phyloP scores from a whole-genome alignment of 306 rosid species.

The Sicyos edulis region DNA sequence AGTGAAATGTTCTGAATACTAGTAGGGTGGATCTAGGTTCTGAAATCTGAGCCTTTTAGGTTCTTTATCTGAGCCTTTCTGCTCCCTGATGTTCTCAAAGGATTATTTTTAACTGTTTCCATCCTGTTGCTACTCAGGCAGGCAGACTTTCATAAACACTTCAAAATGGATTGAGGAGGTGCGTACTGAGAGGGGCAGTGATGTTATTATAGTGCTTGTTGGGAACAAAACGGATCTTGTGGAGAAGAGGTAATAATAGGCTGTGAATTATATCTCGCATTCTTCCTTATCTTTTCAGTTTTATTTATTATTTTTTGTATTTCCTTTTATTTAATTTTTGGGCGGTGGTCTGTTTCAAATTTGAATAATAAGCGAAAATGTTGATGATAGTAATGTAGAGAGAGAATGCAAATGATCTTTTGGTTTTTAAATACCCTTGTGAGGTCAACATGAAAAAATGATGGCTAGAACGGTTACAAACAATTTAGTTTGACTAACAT shows the following conservation, averaged over 20 bases:
- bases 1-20: not conserved
- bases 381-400: too few species aligned
- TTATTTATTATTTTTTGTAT: too few species aligned
- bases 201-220: slow-evolving; percentile 80
- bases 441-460: too few species aligned
- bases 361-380: not conserved
- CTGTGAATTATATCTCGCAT: not conserved
- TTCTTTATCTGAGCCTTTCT: not conserved
- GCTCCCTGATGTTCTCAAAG: not conserved
- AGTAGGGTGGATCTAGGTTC: not conserved
- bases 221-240: slow-evolving; percentile 92
- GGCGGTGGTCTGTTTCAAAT: not conserved
- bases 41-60: not conserved
- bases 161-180: slow-evolving; percentile 89
- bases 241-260: slow-evolving; percentile 64
- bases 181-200: slow-evolving; percentile 78
- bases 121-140: slow-evolving; percentile 33
- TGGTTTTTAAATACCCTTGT: too few species aligned
- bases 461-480: too few species aligned
- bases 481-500: too few species aligned
- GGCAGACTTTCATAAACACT: slow-evolving; percentile 75
- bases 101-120: not conserved
- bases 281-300: not conserved
- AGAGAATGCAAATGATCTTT: too few species aligned
- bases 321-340: not conserved